Evolutionary conservation across 2,329 filamentous ascomycete genomes (phyloP), one percentile per base, ranked within the genome.

Genomic region (Lasiodiplodia citricola): DNA sequence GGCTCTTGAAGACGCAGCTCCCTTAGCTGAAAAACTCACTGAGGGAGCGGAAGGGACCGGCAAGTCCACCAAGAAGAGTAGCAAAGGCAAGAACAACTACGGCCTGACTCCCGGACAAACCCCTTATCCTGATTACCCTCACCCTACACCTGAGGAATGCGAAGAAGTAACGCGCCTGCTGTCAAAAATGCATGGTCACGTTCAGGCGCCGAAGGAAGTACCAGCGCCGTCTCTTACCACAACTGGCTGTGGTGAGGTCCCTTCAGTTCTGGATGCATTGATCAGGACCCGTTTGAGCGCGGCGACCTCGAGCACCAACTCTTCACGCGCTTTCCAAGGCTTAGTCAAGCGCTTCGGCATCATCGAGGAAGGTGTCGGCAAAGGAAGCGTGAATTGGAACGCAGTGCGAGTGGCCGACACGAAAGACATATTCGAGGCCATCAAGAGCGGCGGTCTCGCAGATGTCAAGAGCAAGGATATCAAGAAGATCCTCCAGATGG

Each of bases 341-440:
- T 83, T 96, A 0, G 87, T 90, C 2, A 75, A 86, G 21, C 85
- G 81, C 41, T 94, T 91, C 71, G 91, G 92, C 0, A 83, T 88
- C 21, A 80, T 91, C 3, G 77, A 88, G 38, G 83, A 86, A 52
- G 88, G 91, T 7, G 80, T 90, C 11, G 91, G 90, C 5, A 88
- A 90, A 72, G 90, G 90, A 3, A 92, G 90, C 67, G 90, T 94
- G 8, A 83, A 94, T 75, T 95, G 91, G 91, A 87, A 93, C 72
- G 88, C 87, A 11, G 90, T 94, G 1, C 87, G 88, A 25, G 78
- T 81, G 31, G 87, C 89, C 1, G 78, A 87, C 1, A 76, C 87
- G 4, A 82, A 86, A 50, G 87, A 91, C 6, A 83, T 96, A n/a
- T 87, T 87, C 56, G 81, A 90, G 63, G 87, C 91, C 0, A 93